Evolutionary conservation across 1,139 yeast species (phyloP).

Genomic region (Nakaseomyces kungkrabaensis): DNA sequence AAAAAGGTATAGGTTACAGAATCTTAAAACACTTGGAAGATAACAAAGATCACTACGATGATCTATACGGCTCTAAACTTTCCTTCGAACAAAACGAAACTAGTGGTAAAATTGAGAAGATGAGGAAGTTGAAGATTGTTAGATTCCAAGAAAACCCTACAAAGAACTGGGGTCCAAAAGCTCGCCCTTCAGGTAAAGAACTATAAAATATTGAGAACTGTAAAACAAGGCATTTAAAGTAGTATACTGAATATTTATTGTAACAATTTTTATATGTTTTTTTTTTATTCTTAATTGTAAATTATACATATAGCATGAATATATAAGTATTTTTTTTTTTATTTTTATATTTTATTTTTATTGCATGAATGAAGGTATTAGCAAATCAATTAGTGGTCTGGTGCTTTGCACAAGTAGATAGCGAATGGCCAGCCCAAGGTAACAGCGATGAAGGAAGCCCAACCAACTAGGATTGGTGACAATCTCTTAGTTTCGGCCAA

Average conservation of each 20-base stretch:
- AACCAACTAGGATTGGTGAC: conserved; percentile 12
- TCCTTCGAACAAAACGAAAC: conserved; percentile 46
- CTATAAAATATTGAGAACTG: neutral
- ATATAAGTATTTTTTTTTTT: neutral
- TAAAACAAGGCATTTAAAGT: too few species aligned
- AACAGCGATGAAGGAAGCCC: conserved; percentile 14
- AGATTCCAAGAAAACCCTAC: conserved; percentile 88
- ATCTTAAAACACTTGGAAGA: conserved; percentile 33
- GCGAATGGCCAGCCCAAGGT: conserved; percentile 25
- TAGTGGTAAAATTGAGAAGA: conserved; percentile 43
- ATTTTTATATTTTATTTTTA: too few species aligned
- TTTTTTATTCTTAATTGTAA: too few species aligned
- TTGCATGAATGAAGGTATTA: too few species aligned
- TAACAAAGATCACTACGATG: neutral
- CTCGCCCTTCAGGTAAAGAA: conserved; percentile 40
- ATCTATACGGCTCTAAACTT: conserved; percentile 26
- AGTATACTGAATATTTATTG: neutral
- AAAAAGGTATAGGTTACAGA: conserved; percentile 33
- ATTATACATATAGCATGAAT: neutral
- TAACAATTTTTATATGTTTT: too few species aligned
- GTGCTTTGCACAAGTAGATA: conserved; percentile 7
- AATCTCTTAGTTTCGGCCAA: conserved; percentile 17
- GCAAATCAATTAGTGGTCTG: neutral
- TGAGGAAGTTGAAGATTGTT: conserved; percentile 70
- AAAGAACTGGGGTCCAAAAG: conserved; percentile 94